Base-by-base conservation (phyloP, 192 early-diverging fungal genomes). In the Allomyces javanicus region DNA sequence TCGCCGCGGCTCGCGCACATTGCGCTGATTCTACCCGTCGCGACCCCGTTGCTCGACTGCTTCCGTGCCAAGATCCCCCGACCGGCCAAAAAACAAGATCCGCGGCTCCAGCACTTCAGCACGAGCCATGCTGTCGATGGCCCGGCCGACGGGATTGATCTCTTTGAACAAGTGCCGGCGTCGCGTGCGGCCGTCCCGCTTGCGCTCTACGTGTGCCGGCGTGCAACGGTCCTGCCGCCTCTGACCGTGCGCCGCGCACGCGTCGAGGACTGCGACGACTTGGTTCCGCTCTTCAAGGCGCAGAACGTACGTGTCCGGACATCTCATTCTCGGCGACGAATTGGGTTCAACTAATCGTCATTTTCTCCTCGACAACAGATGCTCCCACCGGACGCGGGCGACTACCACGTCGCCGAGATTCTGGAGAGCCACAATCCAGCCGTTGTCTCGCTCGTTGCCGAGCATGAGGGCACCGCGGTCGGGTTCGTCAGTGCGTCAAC, bases 201-300 rank as follows among this genome's bases (percentile, higher is more conserved):
- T 40, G 33, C 33, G 33, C 33, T 40, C 7, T 40, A 76, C 25
- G 68, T 75, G 17, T 81, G 79, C 66, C 44, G 58, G 4, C 70
- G 78, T 43, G 69, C 72, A 62, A 75, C 76, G 24, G 68, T 83
- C 22, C 27, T 73, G 12, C 79, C 77, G 1, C 26, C 66, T 6
- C 61, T 81, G 23, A 72, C 71, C 45, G 71, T 83, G 21, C 24
- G 81, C 61, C 73, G 66, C 33, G 79, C 78, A 11, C 65, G 73
- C 27, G 76, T 83, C 6, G 81, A 81, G 66, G 81, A 83, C 68
- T 79, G 77, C 64, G 81, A 83, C 69, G 81, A 83, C 70, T 64
- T 83, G 21, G 71, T 75, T 5, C 81, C 81, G 9, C 76, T 83
- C 73, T 76, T 81, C 61, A 67, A 67, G 63, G 64, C 71, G 33